phyloP scores from a whole-genome alignment of 768 basidiomycete species.

The Hericium alpestre region DNA sequence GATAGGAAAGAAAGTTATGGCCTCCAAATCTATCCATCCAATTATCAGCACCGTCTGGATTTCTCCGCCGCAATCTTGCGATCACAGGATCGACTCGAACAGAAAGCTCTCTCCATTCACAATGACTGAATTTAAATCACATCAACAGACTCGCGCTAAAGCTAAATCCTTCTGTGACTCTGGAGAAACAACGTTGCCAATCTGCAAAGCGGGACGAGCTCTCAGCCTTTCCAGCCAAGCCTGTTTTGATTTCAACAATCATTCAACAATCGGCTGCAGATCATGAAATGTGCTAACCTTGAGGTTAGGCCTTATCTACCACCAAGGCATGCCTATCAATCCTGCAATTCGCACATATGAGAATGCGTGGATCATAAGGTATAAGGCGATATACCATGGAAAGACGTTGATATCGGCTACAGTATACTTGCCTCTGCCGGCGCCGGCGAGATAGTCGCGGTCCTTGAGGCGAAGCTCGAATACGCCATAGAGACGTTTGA shows the following conservation, averaged over 20 bases:
- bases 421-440: slow-evolving; percentile 53
- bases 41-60: too few relatives aligned
- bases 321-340: slow-evolving; percentile 36
- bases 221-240: slow-evolving; percentile 32
- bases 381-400: slow-evolving; percentile 38
- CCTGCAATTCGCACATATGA: slow-evolving; percentile 27
- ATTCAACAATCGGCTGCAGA: background rate
- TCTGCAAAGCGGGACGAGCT: slow-evolving; percentile 23
- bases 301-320: slow-evolving; percentile 49
- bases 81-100: too few relatives aligned
- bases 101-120: too few relatives aligned
- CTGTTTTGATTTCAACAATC: slow-evolving; percentile 10
- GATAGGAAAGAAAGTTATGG: too few relatives aligned
- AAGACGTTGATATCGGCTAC: slow-evolving; percentile 65
- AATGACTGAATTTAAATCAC: too few relatives aligned
- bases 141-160: too few relatives aligned
- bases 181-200: slow-evolving; percentile 10
- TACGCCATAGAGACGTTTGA: slow-evolving; percentile 73
- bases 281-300: slow-evolving; percentile 27
- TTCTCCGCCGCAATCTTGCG: too few relatives aligned
- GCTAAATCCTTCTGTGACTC: too few relatives aligned
- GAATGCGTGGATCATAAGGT: background rate
- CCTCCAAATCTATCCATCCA: too few relatives aligned
- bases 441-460: slow-evolving; percentile 74
- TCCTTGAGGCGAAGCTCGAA: slow-evolving; percentile 63